A percentile compares a stretch with the other conserved stretches of the same genome.
These are phyloP conservation scores for Aureobasidium sp. DNA, from an alignment of 2,329 filamentous ascomycete species.

Conservation along the genomic window DNA sequence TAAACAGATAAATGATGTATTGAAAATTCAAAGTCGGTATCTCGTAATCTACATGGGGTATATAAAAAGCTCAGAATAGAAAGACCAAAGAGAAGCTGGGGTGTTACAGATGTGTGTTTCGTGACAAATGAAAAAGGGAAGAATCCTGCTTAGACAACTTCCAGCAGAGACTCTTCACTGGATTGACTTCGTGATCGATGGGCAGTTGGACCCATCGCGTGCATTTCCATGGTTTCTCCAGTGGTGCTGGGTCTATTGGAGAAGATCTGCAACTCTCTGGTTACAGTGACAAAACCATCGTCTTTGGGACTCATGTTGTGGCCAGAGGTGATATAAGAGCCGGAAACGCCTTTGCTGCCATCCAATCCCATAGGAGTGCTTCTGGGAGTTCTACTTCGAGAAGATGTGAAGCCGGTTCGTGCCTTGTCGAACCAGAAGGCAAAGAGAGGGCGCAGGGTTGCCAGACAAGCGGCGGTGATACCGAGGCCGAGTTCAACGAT, in stretches of 20 bases:
- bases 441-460: conserved; percentile 27
- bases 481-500: conserved; percentile 27
- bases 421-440: conserved; percentile 15
- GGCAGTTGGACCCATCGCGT: not conserved
- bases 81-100: not conserved
- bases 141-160: not conserved
- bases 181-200: not conserved
- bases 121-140: not conserved
- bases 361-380: not conserved
- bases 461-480: conserved; percentile 25
- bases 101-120: not conserved
- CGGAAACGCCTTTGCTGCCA: not conserved
- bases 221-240: not conserved
- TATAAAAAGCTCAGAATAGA: not conserved
- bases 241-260: not conserved
- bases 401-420: not conserved
- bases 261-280: not conserved
- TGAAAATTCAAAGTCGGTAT: too few species aligned
- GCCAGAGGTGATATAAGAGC: not conserved
- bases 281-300: conserved; percentile 5
- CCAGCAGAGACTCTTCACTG: conserved; percentile 1
- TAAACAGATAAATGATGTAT: too few species aligned
- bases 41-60: not conserved
- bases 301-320: not conserved
- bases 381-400: not conserved